These are phyloP conservation scores for Pythium monospermum DNA, from an alignment of 352 stramenopile species.

Conservation along the genomic window DNA sequence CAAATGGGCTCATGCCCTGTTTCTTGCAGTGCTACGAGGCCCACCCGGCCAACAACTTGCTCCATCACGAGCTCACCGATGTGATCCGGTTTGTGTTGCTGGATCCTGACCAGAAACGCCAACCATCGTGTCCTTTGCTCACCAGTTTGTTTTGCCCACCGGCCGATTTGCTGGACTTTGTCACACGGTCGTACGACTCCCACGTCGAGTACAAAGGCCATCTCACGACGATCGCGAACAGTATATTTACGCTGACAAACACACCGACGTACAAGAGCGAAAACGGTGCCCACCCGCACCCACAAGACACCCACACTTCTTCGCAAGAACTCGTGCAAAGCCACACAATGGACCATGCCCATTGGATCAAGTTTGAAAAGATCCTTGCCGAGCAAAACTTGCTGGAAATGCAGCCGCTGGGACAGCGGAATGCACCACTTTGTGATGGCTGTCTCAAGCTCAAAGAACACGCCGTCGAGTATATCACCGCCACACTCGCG, in stretches of 20 bases:
- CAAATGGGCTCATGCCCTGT: conserved; percentile 76
- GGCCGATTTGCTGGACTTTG: conserved; percentile 77
- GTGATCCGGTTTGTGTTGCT: conserved; percentile 83
- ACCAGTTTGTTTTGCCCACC: conserved; percentile 71
- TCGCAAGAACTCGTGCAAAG: conserved; percentile 78
- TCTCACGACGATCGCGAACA: conserved; percentile 88
- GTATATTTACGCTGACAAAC: conserved; percentile 83
- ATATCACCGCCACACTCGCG: conserved; percentile 61
- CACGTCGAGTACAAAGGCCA: conserved; percentile 85
- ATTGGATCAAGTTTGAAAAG: conserved; percentile 74
- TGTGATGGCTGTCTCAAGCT: conserved; percentile 79
- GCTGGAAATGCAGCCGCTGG: conserved; percentile 75
- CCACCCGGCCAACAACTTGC: conserved; percentile 75
- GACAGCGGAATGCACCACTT: conserved; percentile 73
- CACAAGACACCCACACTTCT: neutral
- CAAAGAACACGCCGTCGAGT: conserved; percentile 74
- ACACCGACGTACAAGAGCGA: conserved; percentile 68
- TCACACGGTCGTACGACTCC: conserved; percentile 70
- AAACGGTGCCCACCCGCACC: neutral
- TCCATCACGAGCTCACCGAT: conserved; percentile 84
- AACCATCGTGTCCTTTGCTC: conserved; percentile 68
- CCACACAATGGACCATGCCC: conserved; percentile 62
- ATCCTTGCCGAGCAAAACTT: conserved; percentile 74
- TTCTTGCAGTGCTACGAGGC: conserved; percentile 74
- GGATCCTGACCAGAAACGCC: conserved; percentile 78